Evolutionary conservation across 805 yeast species (phyloP).

Genomic region (Kregervanrija pseudodelftensis): DNA sequence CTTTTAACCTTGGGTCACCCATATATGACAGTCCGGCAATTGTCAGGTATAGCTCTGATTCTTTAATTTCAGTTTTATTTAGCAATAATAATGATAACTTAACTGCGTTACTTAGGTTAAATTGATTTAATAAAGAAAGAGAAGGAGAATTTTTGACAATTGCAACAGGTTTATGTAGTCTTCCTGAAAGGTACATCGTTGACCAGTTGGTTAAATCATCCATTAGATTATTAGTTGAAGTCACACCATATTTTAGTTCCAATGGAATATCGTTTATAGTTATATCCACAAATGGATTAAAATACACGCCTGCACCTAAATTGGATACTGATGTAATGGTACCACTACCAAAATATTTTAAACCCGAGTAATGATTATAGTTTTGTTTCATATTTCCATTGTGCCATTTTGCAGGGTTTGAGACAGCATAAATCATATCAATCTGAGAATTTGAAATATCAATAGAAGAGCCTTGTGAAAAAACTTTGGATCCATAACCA

Average conservation of each 20-base stretch:
- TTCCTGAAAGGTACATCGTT: conserved; percentile 80
- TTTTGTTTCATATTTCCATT: conserved; percentile 55
- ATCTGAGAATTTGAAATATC: conserved; percentile 52
- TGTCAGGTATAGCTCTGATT: conserved; percentile 56
- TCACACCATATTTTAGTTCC: conserved; percentile 78
- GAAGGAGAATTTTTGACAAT: conserved; percentile 58
- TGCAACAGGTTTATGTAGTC: conserved; percentile 90
- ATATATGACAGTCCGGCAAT: conserved; percentile 77
- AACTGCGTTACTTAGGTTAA: conserved; percentile 72
- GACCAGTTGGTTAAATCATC: conserved; percentile 80
- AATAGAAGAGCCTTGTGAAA: conserved; percentile 52
- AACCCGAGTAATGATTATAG: conserved; percentile 71
- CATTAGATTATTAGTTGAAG: conserved; percentile 52
- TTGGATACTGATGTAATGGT: conserved; percentile 53
- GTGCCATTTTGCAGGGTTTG: conserved; percentile 73
- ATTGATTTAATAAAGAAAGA: conserved; percentile 62
- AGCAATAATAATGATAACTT: conserved; percentile 56
- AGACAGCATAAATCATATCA: conserved; percentile 79
- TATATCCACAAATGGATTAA: conserved; percentile 79
- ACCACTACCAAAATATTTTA: conserved; percentile 53
- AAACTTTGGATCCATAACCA: conserved; percentile 95
- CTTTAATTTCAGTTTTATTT: conserved; percentile 27
- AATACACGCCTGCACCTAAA: conserved; percentile 85
- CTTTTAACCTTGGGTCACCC: conserved; percentile 82
- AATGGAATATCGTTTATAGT: conserved; percentile 31